Evolutionary conservation across 2,329 filamentous ascomycete species (phyloP).

Genomic region (Nothophaeocryptopus gaeumannii): DNA sequence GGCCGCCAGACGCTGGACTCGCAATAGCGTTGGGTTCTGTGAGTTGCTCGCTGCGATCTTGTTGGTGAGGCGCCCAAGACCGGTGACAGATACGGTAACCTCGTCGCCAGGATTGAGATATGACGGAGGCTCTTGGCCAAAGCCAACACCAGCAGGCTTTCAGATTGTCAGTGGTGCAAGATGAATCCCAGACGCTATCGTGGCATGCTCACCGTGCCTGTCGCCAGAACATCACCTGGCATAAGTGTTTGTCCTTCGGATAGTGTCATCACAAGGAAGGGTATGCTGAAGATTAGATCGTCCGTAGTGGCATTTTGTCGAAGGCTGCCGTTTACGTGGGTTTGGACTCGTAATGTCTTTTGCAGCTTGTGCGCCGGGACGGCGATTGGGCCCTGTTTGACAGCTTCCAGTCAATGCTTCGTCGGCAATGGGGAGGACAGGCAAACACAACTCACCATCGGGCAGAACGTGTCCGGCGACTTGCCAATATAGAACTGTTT

Average conservation of each 20-base stretch:
- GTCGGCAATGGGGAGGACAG: too few species aligned
- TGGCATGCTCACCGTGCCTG: slow-evolving; percentile 45
- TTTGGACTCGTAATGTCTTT: slow-evolving; percentile 40
- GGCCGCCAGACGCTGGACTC: slow-evolving; percentile 8
- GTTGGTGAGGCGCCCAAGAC: slow-evolving; percentile 44
- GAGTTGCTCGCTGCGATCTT: background rate
- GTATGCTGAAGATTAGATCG: slow-evolving; percentile 52
- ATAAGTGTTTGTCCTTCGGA: slow-evolving; percentile 52
- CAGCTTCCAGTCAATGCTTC: background rate
- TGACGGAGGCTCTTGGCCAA: slow-evolving; percentile 45
- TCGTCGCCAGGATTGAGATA: slow-evolving; percentile 45
- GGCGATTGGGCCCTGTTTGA: slow-evolving; percentile 49
- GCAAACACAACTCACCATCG: slow-evolving; percentile 43
- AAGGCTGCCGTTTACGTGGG: slow-evolving; percentile 51
- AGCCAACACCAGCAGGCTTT: slow-evolving; percentile 46
- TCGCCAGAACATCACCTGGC: slow-evolving; percentile 52
- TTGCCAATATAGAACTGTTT: slow-evolving; percentile 62
- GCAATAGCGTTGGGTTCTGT: slow-evolving; percentile 3
- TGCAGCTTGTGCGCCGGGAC: slow-evolving; percentile 49
- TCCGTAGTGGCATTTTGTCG: slow-evolving; percentile 50
- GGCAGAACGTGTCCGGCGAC: slow-evolving; percentile 55
- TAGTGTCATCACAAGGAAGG: slow-evolving; percentile 47
- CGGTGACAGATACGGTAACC: slow-evolving; percentile 43
- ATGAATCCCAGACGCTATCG: slow-evolving; percentile 21
- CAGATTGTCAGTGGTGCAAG: slow-evolving; percentile 7